Evolutionary conservation across 805 yeast genomes (phyloP), one percentile per base, ranked within the genome.

Genomic region (Saccharomycopsis sp.): DNA sequence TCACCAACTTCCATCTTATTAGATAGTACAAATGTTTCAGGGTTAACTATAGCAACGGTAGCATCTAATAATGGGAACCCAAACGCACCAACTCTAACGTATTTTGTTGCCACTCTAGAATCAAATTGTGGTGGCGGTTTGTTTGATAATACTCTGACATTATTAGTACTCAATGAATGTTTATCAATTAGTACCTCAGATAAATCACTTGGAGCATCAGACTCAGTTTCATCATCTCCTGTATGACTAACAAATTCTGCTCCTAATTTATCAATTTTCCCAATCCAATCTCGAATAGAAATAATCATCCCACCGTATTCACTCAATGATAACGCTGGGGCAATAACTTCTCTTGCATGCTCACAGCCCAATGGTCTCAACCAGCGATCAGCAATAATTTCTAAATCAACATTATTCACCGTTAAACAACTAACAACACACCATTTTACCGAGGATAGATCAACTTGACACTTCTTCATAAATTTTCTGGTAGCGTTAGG

Each of bases 261-360:
- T 3, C 85, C 85, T 44, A 81, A 55, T 39, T 75, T 74, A 17
- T 81, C 85, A 44, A 75, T 75, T 3, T 75, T 75, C 3, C 86
- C 88, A 13, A 89, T 66, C 87, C 96, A 90, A 60, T 93, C 99
- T 53, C 95, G 72, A 72, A 88, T 75, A 1, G 97, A 79, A 4
- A 93, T 78, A 9, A 89, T 88, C 77, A 90, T 85, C 2, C 99
- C 99, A 27, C 98, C 98, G 56, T 88, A 94, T 58, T 93, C 98
- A 52, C 85, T 77, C 40, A 93, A 66, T 0, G 96, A 84, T 36
- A 93, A 67, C 68, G 93, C 74, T 0, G 99, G 99, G 0, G 95
- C 81, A 23, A 88, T 81, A 3, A 87, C 85, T 42, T 77, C 75
- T 29, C 82, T 72, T 0, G 95, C 81, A 43, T 74, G 75, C 44